Conservation (phyloP, 352 stramenopile genomes). For the Pythium myriotylum region DNA sequence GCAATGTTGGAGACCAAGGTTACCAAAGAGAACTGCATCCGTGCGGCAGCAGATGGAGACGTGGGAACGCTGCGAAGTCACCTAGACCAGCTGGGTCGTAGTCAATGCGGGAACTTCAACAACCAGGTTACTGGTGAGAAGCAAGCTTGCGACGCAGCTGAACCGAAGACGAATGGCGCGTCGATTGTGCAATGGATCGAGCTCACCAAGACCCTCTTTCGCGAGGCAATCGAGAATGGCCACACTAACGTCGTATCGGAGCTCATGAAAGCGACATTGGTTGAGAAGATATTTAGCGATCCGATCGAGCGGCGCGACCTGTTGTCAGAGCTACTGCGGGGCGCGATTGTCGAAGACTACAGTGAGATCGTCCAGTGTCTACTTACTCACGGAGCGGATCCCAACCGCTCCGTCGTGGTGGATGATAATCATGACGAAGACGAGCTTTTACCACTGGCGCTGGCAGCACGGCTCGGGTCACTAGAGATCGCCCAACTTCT, state of each 20-base stretch:
- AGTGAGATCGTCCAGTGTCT: conserved; percentile 21
- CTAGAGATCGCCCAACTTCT: conserved; percentile 29
- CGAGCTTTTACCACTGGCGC: conserved; percentile 5
- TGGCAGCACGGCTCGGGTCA: conserved; percentile 20
- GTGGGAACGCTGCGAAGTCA: conserved; percentile 3
- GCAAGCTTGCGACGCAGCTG: too few relatives aligned
- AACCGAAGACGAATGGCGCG: too few relatives aligned
- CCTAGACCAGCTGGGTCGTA: not conserved
- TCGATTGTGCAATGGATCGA: conserved; percentile 1
- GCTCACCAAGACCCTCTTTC: conserved; percentile 16
- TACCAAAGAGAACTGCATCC: conserved; percentile 23
- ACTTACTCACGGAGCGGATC: conserved; percentile 16
- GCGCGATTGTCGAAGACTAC: conserved; percentile 25
- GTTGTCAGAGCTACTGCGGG: conserved; percentile 1
- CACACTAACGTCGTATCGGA: not conserved
- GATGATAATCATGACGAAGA: conserved; percentile 1
- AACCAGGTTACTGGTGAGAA: too few relatives aligned
- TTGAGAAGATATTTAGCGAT: not conserved
- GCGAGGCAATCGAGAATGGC: conserved; percentile 24
- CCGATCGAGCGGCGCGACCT: not conserved
- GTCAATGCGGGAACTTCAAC: too few relatives aligned
- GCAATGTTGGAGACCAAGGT: conserved; percentile 13
- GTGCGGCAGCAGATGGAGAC: conserved; percentile 18
- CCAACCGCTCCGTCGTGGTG: conserved; percentile 10
- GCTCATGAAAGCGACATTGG: not conserved